Evolutionary conservation across 2,329 filamentous ascomycete species (phyloP).

Genomic region (Grosmannia huntii): DNA sequence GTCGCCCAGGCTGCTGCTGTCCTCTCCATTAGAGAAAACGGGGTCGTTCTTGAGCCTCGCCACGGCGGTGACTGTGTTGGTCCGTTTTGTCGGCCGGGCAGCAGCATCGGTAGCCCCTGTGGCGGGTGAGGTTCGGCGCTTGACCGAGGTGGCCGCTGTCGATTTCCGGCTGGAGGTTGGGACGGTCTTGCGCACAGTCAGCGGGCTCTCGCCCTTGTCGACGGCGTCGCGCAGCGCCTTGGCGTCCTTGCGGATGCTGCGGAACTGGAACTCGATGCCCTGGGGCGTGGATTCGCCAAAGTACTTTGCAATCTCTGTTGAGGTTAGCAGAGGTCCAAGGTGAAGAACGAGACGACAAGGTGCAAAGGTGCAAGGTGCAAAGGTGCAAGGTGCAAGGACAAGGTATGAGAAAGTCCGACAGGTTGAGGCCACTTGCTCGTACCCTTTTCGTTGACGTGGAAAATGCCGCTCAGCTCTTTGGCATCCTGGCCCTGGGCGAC

Average conservation of each 20-base stretch:
- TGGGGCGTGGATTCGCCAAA: slow-evolving; percentile 45
- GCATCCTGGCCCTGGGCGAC: slow-evolving; percentile 26
- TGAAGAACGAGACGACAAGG: neutral
- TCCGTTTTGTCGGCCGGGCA: neutral
- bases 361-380: neutral
- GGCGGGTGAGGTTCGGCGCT: slow-evolving; percentile 7
- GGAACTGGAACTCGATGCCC: slow-evolving; percentile 50
- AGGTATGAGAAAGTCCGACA: neutral
- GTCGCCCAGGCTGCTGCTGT: slow-evolving; percentile 12
- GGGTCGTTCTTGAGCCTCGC: neutral
- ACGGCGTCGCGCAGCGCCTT: slow-evolving; percentile 32
- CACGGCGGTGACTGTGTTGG: neutral
- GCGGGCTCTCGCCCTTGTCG: slow-evolving; percentile 32
- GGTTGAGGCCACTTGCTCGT: slow-evolving; percentile 10
- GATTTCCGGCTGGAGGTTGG: slow-evolving; percentile 15
- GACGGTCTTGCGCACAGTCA: slow-evolving; percentile 16
- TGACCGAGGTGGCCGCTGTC: slow-evolving; percentile 8
- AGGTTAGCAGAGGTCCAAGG: neutral
- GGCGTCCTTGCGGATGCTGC: slow-evolving; percentile 39
- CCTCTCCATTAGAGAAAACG: slow-evolving; percentile 12
- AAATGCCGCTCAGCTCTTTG: slow-evolving; percentile 29
- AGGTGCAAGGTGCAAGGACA: neutral
- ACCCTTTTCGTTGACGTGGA: slow-evolving; percentile 27
- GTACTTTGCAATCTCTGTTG: slow-evolving; percentile 44
- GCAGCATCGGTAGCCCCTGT: neutral